Conservation (phyloP, 2,329 filamentous ascomycete species). For the Alternaria rosae region DNA sequence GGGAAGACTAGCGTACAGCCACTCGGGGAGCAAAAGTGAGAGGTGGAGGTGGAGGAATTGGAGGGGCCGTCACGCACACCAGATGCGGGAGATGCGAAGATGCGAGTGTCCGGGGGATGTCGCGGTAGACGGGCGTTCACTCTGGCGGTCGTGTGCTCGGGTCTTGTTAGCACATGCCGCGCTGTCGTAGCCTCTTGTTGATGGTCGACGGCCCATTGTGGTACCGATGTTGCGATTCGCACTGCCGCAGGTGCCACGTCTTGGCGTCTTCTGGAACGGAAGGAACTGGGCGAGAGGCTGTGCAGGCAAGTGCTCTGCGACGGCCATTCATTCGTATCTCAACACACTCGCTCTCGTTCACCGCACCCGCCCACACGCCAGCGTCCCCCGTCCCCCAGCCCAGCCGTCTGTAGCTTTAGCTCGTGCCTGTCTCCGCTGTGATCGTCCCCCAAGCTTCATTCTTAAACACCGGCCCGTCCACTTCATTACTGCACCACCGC, state of each 20-base stretch:
- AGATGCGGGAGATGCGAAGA: slow-evolving; percentile 4
- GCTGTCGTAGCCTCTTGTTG: slow-evolving; percentile 10
- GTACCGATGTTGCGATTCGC: slow-evolving; percentile 18
- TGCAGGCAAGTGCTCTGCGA: slow-evolving; percentile 11
- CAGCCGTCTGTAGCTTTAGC: slow-evolving; percentile 13
- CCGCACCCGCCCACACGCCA: slow-evolving; percentile 11
- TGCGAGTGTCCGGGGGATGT: slow-evolving; percentile 1
- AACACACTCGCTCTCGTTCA: slow-evolving; percentile 8
- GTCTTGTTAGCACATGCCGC: slow-evolving; percentile 2
- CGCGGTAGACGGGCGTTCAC: slow-evolving; percentile 1
- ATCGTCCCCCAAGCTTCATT: slow-evolving; percentile 18
- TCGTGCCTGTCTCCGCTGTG: slow-evolving; percentile 21
- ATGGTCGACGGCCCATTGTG: slow-evolving; percentile 9
- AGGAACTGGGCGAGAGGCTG: slow-evolving; percentile 11
- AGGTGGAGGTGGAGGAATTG: slow-evolving; percentile 16
- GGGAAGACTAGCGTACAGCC: slow-evolving; percentile 10
- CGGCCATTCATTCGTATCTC: slow-evolving; percentile 18
- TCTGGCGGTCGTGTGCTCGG: slow-evolving; percentile 17
- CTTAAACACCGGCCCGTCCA: slow-evolving; percentile 23
- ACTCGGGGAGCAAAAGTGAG: slow-evolving; percentile 21
- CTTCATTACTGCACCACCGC: neutral
- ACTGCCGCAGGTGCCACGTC: slow-evolving; percentile 15
- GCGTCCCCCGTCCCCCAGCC: slow-evolving; percentile 8
- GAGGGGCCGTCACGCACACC: slow-evolving; percentile 26
- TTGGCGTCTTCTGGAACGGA: slow-evolving; percentile 20